These are phyloP conservation scores for Cucurbita moschata DNA, from an alignment of 306 rosid species.

Conservation along the genomic window DNA sequence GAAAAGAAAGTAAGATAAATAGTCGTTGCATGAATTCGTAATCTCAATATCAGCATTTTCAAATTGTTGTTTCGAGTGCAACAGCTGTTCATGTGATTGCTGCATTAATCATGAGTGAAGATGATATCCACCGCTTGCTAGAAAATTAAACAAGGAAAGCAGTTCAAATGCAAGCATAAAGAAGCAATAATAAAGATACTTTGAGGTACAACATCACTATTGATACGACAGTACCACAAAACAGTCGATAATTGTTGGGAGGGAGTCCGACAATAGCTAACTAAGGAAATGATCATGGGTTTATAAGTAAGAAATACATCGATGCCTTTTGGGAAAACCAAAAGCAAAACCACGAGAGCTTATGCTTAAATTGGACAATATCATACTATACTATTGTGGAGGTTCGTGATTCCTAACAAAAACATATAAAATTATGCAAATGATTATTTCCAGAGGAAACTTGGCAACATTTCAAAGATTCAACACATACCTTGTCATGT, in stretches of 20 bases:
- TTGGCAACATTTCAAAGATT: not conserved
- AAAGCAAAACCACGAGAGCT: no score
- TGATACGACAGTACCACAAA: not conserved
- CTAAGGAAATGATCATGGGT: no score
- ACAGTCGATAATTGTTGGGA: no score
- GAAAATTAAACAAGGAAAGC: not conserved
- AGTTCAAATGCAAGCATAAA: not conserved
- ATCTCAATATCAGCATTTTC: not conserved
- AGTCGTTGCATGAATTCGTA: not conserved
- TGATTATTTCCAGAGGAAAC: not conserved
- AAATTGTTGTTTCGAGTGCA: not conserved
- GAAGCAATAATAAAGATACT: not conserved
- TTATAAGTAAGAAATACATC: no score
- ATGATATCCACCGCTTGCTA: not conserved
- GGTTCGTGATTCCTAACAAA: no score
- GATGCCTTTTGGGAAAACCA: no score
- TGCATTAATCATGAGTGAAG: not conserved
- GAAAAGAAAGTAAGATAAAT: not conserved
- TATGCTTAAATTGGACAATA: no score
- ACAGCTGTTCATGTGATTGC: not conserved
- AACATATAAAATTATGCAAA: not conserved
- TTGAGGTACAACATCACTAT: not conserved
- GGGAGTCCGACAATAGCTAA: no score
- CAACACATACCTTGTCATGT: conserved; percentile 65
- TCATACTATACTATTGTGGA: no score